These are phyloP conservation scores for Candida insectalens DNA, from an alignment of 805 yeast genomes.

Conservation along the genomic window DNA sequence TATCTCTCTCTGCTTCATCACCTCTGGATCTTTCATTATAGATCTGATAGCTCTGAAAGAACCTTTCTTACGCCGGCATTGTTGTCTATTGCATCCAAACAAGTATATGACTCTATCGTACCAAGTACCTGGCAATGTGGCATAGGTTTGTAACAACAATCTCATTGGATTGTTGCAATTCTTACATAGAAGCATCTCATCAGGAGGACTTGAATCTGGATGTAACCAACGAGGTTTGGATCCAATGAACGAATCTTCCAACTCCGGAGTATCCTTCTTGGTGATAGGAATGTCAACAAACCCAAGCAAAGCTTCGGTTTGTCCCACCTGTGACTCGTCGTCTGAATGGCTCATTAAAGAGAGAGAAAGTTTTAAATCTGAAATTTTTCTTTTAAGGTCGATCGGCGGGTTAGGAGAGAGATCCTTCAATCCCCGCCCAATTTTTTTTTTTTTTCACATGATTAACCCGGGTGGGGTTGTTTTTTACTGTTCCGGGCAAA, in stretches of 20 bases:
- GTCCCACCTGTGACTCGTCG: background rate
- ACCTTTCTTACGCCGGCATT: conserved; percentile 64
- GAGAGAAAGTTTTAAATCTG: too few species aligned
- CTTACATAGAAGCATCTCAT: conserved; percentile 47
- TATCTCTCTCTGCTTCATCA: conserved; percentile 30
- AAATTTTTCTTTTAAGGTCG: too few species aligned
- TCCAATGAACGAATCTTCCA: conserved; percentile 74
- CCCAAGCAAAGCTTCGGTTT: conserved; percentile 43
- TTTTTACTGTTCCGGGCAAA: too few species aligned
- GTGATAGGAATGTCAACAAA: conserved; percentile 53
- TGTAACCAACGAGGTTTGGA: conserved; percentile 70
- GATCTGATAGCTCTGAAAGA: conserved; percentile 73
- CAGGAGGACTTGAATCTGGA: conserved; percentile 45
- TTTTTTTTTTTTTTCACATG: too few species aligned
- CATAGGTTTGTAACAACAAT: conserved; percentile 67
- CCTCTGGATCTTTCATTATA: conserved; percentile 46
- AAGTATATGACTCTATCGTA: conserved; percentile 80
- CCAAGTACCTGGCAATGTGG: conserved; percentile 61
- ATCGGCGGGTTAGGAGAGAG: too few species aligned
- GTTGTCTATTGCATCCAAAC: conserved; percentile 56
- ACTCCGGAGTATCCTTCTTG: conserved; percentile 33
- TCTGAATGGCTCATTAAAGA: too few species aligned
- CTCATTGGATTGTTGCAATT: conserved; percentile 57
- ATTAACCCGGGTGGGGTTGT: too few species aligned
- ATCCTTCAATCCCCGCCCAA: too few species aligned